phyloP scores from a whole-genome alignment of 805 yeast genomes.

The Saccharomycopsis babjevae region DNA sequence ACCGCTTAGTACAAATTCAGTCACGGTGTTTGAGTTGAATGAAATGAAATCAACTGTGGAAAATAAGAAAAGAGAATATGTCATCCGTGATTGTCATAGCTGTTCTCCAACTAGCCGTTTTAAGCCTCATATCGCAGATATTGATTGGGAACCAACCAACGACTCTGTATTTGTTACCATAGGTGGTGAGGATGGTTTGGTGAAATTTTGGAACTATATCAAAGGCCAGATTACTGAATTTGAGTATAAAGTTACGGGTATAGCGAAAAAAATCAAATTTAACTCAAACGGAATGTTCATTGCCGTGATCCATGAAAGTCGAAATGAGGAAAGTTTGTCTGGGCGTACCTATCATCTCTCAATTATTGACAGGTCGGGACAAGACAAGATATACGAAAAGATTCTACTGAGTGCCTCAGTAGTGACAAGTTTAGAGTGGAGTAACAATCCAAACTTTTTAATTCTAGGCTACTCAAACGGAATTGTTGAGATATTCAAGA shows the following conservation, averaged over 20 bases:
- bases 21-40: neutral
- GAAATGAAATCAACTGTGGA: neutral
- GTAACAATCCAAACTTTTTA: conserved; percentile 5
- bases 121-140: neutral
- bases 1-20: neutral
- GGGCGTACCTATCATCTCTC: neutral
- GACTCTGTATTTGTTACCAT: conserved; percentile 8
- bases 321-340: neutral
- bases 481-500: neutral
- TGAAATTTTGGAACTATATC: conserved; percentile 11
- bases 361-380: neutral
- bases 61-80: neutral
- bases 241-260: neutral
- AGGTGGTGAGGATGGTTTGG: conserved; percentile 3
- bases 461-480: conserved; percentile 9
- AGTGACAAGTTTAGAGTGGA: conserved; percentile 6
- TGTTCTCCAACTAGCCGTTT: neutral
- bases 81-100: neutral
- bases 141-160: conserved; percentile 8
- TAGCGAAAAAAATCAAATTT: conserved; percentile 5
- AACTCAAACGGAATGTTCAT: conserved; percentile 7
- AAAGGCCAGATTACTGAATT: neutral
- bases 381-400: neutral
- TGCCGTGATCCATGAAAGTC: conserved; percentile 1
- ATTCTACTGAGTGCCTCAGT: neutral